Percentiles rank a stretch among this genome's conserved stretches.
Conservation (phyloP, 1,139 yeast species). For the Spencermartinsiella ligniputridi region DNA sequence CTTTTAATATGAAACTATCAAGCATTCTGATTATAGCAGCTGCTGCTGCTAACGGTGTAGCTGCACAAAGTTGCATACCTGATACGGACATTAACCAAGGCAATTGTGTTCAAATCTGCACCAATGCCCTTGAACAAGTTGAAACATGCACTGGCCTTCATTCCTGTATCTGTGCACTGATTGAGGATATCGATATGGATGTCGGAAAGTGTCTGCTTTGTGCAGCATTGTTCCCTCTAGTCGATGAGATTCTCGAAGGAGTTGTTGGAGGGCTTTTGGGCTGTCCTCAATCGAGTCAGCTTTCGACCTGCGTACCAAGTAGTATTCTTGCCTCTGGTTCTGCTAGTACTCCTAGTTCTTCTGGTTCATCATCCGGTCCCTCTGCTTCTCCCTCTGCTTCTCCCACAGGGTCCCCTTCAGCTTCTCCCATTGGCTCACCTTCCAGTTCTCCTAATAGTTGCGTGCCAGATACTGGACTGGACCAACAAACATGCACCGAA, state of each 20-base stretch:
- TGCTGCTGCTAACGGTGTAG: background rate
- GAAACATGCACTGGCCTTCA: background rate
- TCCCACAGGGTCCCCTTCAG: background rate
- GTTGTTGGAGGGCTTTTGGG: background rate
- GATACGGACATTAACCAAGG: background rate
- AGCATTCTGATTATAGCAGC: background rate
- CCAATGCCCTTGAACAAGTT: background rate
- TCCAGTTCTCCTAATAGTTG: background rate
- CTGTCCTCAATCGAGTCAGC: background rate
- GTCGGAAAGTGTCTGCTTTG: slow-evolving; percentile 1
- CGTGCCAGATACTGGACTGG: background rate
- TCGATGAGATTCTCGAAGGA: background rate
- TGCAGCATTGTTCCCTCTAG: background rate
- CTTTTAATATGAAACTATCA: background rate
- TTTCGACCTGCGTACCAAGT: background rate
- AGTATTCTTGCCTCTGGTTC: background rate
- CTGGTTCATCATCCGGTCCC: background rate
- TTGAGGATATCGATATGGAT: background rate
- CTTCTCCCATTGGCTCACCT: background rate
- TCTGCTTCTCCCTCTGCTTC: background rate
- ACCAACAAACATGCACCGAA: background rate
- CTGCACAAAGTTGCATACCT: background rate
- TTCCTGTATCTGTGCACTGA: background rate
- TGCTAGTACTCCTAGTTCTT: background rate
- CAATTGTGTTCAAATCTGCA: background rate